phyloP scores from a whole-genome alignment of 192 early-diverging fungal species.

The Dimargaris xerosporica region DNA sequence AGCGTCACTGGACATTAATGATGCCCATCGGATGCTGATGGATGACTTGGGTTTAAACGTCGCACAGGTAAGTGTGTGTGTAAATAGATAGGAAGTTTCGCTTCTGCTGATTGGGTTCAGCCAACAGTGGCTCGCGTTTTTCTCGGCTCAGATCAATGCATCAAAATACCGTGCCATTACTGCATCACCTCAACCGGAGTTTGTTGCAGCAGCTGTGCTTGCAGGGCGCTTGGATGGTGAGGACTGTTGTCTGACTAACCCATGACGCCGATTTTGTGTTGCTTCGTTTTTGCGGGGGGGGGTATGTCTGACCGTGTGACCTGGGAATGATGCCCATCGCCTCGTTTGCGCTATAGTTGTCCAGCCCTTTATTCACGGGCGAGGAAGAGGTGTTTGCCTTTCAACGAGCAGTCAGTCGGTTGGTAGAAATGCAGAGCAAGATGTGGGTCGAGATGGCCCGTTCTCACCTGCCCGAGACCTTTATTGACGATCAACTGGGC shows the following conservation, averaged over 20 bases:
- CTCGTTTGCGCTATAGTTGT: constrained; percentile 14
- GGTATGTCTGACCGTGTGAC: background rate
- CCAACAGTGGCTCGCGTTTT: background rate
- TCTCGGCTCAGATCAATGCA: background rate
- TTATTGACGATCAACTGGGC: too few relatives aligned
- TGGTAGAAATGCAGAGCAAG: constrained; percentile 83
- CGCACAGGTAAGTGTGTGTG: constrained; percentile 18
- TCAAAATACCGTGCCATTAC: background rate
- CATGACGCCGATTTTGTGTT: background rate
- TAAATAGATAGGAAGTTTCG: background rate
- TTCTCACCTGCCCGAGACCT: background rate
- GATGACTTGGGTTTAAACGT: constrained; percentile 32
- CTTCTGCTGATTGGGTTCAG: background rate
- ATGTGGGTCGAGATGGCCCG: constrained; percentile 38
- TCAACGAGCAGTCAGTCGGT: constrained; percentile 74
- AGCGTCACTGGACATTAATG: constrained; percentile 20
- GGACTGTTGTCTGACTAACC: background rate
- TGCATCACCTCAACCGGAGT: background rate
- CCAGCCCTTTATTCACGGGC: constrained; percentile 55
- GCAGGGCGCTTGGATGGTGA: background rate
- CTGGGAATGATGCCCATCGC: too few relatives aligned
- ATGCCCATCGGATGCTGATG: constrained; percentile 40
- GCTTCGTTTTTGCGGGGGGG: background rate
- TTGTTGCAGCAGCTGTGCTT: background rate
- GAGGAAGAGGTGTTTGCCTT: constrained; percentile 96